These are phyloP conservation scores for Pseudodiploospora longispora DNA, from an alignment of 2,329 filamentous ascomycete genomes.

Conservation along the genomic window DNA sequence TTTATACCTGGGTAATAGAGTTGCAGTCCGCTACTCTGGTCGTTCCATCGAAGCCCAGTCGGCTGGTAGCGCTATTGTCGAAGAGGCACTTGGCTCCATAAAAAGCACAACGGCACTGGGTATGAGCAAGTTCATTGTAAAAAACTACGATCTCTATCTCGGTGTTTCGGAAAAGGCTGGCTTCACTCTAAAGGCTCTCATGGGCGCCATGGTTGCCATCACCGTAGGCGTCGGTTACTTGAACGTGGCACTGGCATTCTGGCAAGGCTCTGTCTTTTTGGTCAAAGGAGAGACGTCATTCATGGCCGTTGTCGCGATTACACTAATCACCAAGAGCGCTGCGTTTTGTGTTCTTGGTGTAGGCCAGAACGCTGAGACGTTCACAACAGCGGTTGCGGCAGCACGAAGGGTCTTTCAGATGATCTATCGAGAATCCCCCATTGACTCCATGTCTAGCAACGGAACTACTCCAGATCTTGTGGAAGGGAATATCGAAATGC, in stretches of 20 bases:
- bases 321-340: not conserved
- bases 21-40: not conserved
- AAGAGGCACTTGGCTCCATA: conserved; percentile 30
- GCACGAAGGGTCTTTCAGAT: not conserved
- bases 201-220: conserved; percentile 22
- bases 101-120: conserved; percentile 31
- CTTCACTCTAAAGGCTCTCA: conserved; percentile 23
- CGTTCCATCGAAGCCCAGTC: not conserved
- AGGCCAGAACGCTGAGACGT: not conserved
- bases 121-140: conserved; percentile 22
- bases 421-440: not conserved
- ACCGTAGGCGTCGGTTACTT: conserved; percentile 8
- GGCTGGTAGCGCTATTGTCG: conserved; percentile 17
- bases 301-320: not conserved
- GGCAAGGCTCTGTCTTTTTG: not conserved
- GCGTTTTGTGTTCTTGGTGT: not conserved
- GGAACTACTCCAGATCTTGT: not conserved
- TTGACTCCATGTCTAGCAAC: not conserved
- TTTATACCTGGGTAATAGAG: not conserved
- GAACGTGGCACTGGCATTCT: conserved; percentile 2
- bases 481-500: conserved; percentile 32
- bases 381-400: not conserved
- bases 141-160: conserved; percentile 19
- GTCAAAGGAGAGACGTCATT: conserved; percentile 1
- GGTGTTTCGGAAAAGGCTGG: conserved; percentile 15